Evolutionary conservation across 2,329 filamentous ascomycete genomes (phyloP).

Genomic region (Teratosphaeria destructans): DNA sequence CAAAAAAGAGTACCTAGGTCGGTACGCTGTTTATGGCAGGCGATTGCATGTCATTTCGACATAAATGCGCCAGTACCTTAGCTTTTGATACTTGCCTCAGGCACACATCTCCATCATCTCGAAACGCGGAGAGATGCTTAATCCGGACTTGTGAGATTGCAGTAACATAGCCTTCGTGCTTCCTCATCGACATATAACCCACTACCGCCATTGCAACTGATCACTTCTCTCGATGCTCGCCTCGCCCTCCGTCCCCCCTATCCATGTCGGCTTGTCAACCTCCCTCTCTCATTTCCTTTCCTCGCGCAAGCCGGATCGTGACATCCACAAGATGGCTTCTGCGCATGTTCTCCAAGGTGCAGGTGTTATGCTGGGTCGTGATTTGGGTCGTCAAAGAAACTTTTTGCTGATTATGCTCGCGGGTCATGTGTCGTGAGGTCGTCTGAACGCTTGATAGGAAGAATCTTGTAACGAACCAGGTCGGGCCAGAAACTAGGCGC

Average conservation of each 20-base stretch:
- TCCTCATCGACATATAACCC: not conserved
- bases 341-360: slow-evolving; percentile 9
- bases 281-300: slow-evolving; percentile 2
- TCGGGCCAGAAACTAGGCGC: slow-evolving; percentile 12
- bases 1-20: not conserved
- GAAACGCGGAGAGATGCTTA: not conserved
- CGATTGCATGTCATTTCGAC: not conserved
- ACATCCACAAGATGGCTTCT: slow-evolving; percentile 16
- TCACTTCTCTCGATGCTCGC: not conserved
- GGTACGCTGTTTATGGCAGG: not conserved
- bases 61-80: not conserved
- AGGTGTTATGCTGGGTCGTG: slow-evolving; percentile 13
- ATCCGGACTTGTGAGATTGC: not conserved
- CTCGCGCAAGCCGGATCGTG: slow-evolving; percentile 2
- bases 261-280: slow-evolving; percentile 10
- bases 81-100: not conserved
- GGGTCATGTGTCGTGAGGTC: slow-evolving; percentile 19
- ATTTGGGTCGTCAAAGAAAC: slow-evolving; percentile 19
- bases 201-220: not conserved
- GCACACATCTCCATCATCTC: not conserved
- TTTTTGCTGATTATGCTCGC: slow-evolving; percentile 9
- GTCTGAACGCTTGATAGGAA: slow-evolving; percentile 17
- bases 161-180: not conserved
- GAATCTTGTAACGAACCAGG: slow-evolving; percentile 1
- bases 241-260: not conserved